phyloP scores from a whole-genome alignment of 108 stramenopile genomes.

The Cyclotella kingstonii region DNA sequence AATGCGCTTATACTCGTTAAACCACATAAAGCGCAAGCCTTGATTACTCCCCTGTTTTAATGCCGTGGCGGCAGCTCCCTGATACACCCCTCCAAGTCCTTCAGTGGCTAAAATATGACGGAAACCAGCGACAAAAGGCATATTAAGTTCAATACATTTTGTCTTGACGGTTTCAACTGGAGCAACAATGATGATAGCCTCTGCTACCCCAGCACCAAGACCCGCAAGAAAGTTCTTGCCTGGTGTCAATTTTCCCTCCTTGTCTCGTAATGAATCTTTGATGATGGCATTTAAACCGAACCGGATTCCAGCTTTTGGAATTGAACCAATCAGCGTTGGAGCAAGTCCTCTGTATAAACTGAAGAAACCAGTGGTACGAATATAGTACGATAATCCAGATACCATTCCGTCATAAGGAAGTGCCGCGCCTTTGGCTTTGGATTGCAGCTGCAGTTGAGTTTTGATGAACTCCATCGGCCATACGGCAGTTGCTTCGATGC shows the following conservation, averaged over 20 bases:
- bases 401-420: constrained; percentile 86
- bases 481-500: constrained; percentile 78
- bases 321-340: constrained; percentile 86
- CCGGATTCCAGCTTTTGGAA: constrained; percentile 96
- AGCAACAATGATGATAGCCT: constrained; percentile 92
- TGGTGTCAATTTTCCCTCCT: constrained; percentile 84
- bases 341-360: constrained; percentile 90
- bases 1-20: constrained; percentile 92
- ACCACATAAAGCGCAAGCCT: constrained; percentile 97
- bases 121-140: constrained; percentile 81
- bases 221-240: constrained; percentile 93
- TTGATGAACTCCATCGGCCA: constrained; percentile 99
- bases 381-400: constrained; percentile 82
- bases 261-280: constrained; percentile 78
- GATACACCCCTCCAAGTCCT: constrained; percentile 94
- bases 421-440: constrained; percentile 54
- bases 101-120: constrained; percentile 80
- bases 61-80: constrained; percentile 91
- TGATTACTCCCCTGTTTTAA: constrained; percentile 98
- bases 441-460: constrained; percentile 80
- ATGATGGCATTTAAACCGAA: constrained; percentile 92
- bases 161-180: constrained; percentile 99
- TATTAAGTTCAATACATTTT: constrained; percentile 91
- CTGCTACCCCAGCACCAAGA: constrained; percentile 90
- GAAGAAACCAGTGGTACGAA: constrained; percentile 82